phyloP scores from a whole-genome alignment of 2,329 filamentous ascomycete species.

The Trichoderma brevicompactum region DNA sequence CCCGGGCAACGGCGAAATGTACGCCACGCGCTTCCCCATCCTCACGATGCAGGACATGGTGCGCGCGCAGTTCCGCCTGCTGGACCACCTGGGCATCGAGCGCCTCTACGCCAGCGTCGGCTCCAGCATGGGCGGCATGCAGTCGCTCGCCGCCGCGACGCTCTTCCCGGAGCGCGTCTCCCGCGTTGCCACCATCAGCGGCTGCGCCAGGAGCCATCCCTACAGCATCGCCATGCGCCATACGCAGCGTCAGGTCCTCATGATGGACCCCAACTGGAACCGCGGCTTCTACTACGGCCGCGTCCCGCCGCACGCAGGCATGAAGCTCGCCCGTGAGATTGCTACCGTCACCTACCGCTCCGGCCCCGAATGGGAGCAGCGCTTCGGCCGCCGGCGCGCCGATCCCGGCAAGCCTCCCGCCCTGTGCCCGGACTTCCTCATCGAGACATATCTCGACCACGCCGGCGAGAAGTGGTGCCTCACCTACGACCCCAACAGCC shows the following conservation, averaged over 20 bases:
- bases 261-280: conserved; percentile 99
- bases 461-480: conserved; percentile 98
- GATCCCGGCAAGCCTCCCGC: conserved; percentile 86
- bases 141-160: conserved; percentile 84
- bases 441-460: conserved; percentile 97
- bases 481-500: conserved; percentile 93
- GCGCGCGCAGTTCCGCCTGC: conserved; percentile 85
- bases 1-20: conserved; percentile 82
- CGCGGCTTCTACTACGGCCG: conserved; percentile 90
- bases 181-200: conserved; percentile 85
- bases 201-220: conserved; percentile 91
- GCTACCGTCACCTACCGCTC: conserved; percentile 97
- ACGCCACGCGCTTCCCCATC: conserved; percentile 94
- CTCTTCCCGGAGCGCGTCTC: conserved; percentile 82
- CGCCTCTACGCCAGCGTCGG: conserved; percentile 91
- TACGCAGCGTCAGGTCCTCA: conserved; percentile 93
- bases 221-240: conserved; percentile 99
- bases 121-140: conserved; percentile 98
- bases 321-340: conserved; percentile 97
- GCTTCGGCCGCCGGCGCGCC: conserved; percentile 85
- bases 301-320: conserved; percentile 90
- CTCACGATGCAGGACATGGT: conserved; percentile 98
- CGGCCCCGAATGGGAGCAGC: conserved; percentile 95
- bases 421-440: conserved; percentile 94
- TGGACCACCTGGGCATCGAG: conserved; percentile 76